Base-by-base conservation (phyloP, 495 filamentous ascomycete genomes). In the Aspergillus leporis region DNA sequence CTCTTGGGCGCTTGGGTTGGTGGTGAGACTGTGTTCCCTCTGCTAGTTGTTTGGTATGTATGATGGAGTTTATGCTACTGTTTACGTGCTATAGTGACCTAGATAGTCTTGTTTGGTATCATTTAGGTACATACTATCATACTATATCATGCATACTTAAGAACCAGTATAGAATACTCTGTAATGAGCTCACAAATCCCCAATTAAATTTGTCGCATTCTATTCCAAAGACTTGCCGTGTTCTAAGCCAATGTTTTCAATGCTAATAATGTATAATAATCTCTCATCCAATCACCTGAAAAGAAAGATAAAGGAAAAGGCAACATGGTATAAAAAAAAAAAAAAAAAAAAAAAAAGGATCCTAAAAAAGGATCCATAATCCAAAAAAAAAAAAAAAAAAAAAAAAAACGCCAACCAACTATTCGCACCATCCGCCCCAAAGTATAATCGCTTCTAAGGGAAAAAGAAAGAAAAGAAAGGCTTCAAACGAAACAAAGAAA, bases 331-430 rank as follows among this genome's bases (percentile, higher is more conserved):
- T 54, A 45, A 46, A 25, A 31, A 36, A 32, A 28, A 55, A 38
- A 36, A 5, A 53, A 38, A 43, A 21, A 55, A 10, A 41, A 6
- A 16, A 41, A 14, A 12, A 14, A 36, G 9, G 25, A 19, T 9
- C 21, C 28, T 19, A 48, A 22, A 47, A 28, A 56, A 23, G 34
- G 43, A 22, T 31, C 12, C 30, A n/a, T n/a, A n/a, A n/a, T n/a
- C n/a, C n/a, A 51, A 41, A 58, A 30, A 30, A 9, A 38, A 40
- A 13, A 46, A 25, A 19, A 52, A 45, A 18, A 22, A 50, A 19
- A 19, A 51, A 51, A 12, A 10, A 40, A 57, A 58, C 6, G 51
- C 34, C 48, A 56, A 61, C 58, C 36, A n/a, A n/a, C n/a, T 51
- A 49, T 30, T 50, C n/a, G 6, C 25, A 28, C 12, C 9, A 47